Conservation (phyloP, 169 alveolate genomes). For the Cyclospora cayetanensis region DNA sequence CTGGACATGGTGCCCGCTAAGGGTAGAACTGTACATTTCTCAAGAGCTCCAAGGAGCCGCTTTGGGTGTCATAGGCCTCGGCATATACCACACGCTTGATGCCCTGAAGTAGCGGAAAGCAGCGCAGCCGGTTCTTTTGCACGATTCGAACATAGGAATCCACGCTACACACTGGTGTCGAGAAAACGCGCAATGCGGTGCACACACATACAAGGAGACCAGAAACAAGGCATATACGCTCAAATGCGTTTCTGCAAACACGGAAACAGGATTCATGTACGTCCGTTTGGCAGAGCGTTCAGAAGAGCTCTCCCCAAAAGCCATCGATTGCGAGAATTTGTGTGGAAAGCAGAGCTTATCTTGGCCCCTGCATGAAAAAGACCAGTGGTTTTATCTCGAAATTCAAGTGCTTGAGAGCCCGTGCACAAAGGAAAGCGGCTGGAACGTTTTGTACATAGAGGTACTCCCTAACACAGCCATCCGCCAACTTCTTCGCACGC, state of each 20-base stretch:
- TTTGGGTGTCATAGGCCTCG: constrained; percentile 59
- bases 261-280: background rate
- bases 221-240: background rate
- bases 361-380: too few relatives aligned
- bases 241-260: background rate
- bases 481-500: background rate
- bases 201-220: background rate
- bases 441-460: background rate
- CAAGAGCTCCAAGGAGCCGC: constrained; percentile 42
- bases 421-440: background rate
- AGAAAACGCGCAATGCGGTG: background rate
- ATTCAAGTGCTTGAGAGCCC: background rate
- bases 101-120: constrained; percentile 38
- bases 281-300: too few relatives aligned
- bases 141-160: background rate
- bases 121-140: background rate
- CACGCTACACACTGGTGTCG: background rate
- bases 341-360: too few relatives aligned
- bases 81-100: constrained; percentile 79
- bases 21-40: too few relatives aligned
- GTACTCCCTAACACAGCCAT: background rate
- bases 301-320: too few relatives aligned
- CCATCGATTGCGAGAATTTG: too few relatives aligned
- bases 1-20: background rate
- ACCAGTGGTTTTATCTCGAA: background rate